A percentile compares a stretch with the other conserved stretches of the same genome.
phyloP scores from a whole-genome alignment of 192 early-diverging fungal species.

The Coemansia sp. region DNA sequence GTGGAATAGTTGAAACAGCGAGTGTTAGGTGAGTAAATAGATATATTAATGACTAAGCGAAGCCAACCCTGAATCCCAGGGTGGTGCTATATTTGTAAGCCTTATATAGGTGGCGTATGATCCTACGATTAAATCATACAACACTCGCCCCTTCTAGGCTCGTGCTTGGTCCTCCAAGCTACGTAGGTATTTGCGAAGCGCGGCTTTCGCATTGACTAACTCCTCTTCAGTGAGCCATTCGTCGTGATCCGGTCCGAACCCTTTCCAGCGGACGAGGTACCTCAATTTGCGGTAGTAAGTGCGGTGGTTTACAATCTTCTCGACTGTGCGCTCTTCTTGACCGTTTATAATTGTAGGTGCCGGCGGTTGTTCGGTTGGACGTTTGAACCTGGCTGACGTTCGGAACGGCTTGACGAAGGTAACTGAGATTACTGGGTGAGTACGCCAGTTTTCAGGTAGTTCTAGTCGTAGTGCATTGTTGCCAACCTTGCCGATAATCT shows the following conservation, averaged over 20 bases:
- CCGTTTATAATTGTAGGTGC: neutral
- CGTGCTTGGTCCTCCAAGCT: constrained; percentile 5
- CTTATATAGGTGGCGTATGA: no score
- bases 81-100: no score
- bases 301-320: neutral
- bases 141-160: constrained; percentile 3
- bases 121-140: neutral
- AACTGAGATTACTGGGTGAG: constrained; percentile 1
- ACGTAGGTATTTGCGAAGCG: neutral
- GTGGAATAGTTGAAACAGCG: no score
- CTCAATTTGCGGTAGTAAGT: neutral
- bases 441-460: neutral
- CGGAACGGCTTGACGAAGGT: neutral
- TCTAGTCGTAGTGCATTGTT: neutral
- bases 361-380: neutral
- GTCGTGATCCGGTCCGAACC: neutral
- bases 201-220: neutral
- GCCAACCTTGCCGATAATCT: neutral
- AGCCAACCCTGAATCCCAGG: no score
- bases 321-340: neutral
- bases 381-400: neutral
- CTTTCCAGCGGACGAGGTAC: constrained; percentile 1
- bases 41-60: no score
- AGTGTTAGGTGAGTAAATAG: no score
- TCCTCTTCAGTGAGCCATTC: neutral